phyloP scores from a whole-genome alignment of 2,329 filamentous ascomycete genomes.

The Grosmannia serpens region DNA sequence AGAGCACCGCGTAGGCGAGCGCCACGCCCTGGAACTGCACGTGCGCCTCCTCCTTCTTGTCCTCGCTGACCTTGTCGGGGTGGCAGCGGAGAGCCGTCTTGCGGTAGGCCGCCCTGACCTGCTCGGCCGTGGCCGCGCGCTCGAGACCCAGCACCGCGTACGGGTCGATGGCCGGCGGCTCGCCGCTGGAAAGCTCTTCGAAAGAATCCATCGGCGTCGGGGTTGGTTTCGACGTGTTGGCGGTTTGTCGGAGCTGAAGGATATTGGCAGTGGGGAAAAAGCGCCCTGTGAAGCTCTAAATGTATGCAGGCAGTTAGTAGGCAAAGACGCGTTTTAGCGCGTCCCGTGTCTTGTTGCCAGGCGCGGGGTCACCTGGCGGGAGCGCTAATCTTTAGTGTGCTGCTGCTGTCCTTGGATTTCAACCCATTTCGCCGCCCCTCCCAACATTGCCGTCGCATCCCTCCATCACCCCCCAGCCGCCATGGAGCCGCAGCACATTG shows the following conservation, averaged over 20 bases:
- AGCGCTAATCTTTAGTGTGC: neutral
- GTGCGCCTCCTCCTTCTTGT: slow-evolving; percentile 62
- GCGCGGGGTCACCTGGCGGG: neutral
- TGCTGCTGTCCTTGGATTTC: neutral
- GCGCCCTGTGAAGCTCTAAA: neutral
- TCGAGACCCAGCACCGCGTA: slow-evolving; percentile 70
- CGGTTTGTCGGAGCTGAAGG: too few species aligned
- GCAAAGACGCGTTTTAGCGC: neutral
- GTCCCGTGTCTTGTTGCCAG: neutral
- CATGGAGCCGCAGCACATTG: neutral
- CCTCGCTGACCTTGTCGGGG: slow-evolving; percentile 52
- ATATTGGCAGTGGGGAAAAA: too few species aligned
- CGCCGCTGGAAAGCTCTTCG: slow-evolving; percentile 42
- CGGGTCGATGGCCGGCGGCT: slow-evolving; percentile 57
- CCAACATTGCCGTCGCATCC: neutral
- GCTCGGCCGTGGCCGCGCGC: slow-evolving; percentile 57
- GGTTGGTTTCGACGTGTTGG: too few species aligned
- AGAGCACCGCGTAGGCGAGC: slow-evolving; percentile 88
- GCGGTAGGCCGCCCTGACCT: slow-evolving; percentile 85
- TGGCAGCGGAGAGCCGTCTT: slow-evolving; percentile 83
- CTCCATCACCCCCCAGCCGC: neutral
- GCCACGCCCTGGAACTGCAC: slow-evolving; percentile 80
- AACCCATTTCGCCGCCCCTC: neutral
- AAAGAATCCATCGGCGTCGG: slow-evolving; percentile 34
- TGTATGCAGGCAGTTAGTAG: neutral